Percentiles rank a stretch among this genome's conserved stretches.
Evolutionary conservation across 768 basidiomycete genomes (phyloP).

Genomic region (Ramaria rubella): DNA sequence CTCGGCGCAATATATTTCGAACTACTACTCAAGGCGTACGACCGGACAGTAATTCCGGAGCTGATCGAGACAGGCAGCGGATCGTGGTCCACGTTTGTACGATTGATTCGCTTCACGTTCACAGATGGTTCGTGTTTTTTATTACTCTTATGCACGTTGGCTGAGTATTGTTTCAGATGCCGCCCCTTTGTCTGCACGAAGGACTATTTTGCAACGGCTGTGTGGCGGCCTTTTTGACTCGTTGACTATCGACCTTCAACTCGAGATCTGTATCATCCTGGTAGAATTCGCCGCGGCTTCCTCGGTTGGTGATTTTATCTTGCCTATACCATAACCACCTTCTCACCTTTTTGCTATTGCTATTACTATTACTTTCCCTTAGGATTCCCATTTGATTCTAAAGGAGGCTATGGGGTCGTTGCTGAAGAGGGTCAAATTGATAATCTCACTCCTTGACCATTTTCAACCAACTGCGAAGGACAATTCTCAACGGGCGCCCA

Average conservation of each 20-base stretch:
- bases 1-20: conserved; percentile 4
- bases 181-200: conserved; percentile 17
- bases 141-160: conserved; percentile 5
- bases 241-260: conserved; percentile 47
- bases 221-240: conserved; percentile 49
- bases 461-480: conserved; percentile 42
- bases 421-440: conserved; percentile 44
- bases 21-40: conserved; percentile 35
- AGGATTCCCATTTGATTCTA: conserved; percentile 36
- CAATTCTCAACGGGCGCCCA: conserved; percentile 44
- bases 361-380: background rate
- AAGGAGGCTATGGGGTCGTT: conserved; percentile 45
- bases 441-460: conserved; percentile 43
- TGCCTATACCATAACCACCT: background rate
- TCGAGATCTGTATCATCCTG: conserved; percentile 50
- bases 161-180: conserved; percentile 29
- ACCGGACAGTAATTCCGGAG: conserved; percentile 36
- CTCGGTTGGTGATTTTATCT: conserved; percentile 33
- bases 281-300: conserved; percentile 47
- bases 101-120: conserved; percentile 39
- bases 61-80: conserved; percentile 38
- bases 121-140: conserved; percentile 32
- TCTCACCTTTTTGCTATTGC: too few relatives aligned
- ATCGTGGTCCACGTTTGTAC: conserved; percentile 48
- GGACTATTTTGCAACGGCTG: conserved; percentile 28